Evolutionary conservation across 2,329 filamentous ascomycete genomes (phyloP), one percentile per base, ranked within the genome.

Genomic region (Phaeomoniella chlamydospora): DNA sequence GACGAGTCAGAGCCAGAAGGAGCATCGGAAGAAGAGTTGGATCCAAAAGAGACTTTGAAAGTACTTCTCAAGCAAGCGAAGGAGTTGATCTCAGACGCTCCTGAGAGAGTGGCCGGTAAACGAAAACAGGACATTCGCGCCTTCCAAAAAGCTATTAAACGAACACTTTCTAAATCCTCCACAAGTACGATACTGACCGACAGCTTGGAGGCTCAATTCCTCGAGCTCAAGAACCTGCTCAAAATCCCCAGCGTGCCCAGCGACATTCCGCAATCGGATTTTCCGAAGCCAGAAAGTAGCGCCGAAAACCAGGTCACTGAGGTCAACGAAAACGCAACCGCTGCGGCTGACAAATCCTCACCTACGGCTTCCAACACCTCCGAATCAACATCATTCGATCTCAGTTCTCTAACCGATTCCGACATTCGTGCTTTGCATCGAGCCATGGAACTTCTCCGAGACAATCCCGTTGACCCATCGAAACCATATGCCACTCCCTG

Each of bases 401-500:
- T 54, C 43, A 48, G 61, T 37, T 58, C 56, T 13, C 59, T 75
- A 33, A 62, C 65, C 3, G 57, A 62, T 13, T 54, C 64, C 2
- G 59, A 65, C 34, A 56, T 67, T 43, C 53, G 57, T 4, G 59
- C 64, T 36, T 59, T 65, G 34, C 58, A 59, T 31, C 54, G 57
- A 15, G 78, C 83, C 15, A 68, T 90, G 33, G 61, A 65, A 37
- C 64, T 72, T 46, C 71, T 82, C 50, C 64, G 68, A 38, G 74
- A 85, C 53, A 93, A 94, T 60, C 80, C 84, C 0, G 60, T 79
- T 40, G 84, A 94, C 57, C 57, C 61, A 16, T 62, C 58, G 39
- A 93, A 93, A 61, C 84, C 90, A 3, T 98, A 98, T 55, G 72
- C 72, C 3, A 94, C 87, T 2, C 90, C 90, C 10, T 98, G 90